Evolutionary conservation across 1,284 basidiomycete genomes (phyloP), one percentile per base, ranked within the genome.

Genomic region (Trametes pubescens): DNA sequence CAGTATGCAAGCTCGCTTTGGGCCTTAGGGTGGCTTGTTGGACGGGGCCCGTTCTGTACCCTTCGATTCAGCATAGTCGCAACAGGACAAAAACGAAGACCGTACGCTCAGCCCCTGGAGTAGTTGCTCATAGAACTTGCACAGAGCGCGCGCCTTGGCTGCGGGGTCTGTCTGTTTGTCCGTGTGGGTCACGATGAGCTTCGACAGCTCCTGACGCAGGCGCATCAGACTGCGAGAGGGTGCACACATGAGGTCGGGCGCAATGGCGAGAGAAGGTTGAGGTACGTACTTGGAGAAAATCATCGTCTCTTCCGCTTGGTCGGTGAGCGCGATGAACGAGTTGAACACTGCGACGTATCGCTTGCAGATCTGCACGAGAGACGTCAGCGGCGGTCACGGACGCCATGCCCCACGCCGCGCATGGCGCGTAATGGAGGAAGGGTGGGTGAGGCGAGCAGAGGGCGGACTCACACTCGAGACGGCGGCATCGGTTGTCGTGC

Each of bases 221-320:
- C 94, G 90, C n/a, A 90, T 80, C 62, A 96, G 81, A 73, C 96
- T 98, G 65, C 16, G 64, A 43, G 53, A 43, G 0, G 22, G 47
- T 14, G 14, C 22, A 38, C 51, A 34, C 24, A 52, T 47, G 40
- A 49, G 65, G 62, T 59, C 49, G 54, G 57, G 21, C 14, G 32
- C n/a, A 40, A 32, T 8, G 29, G 44, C 6, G 7, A 35, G 2
- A 52, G 46, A 8, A 32, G 14, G 40, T 18, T 2, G 13, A 32
- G 24, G n/a, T 2, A 72, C 84, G 69, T 74, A 95, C 95, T 95
- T 95, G 14, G 92, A 90, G 73, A 96, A 97, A 51, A 96, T 91
- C 95, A 97, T 96, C 7, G 92, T 94, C 75, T 98, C 95, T 69
- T 96, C 93, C 47, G 89, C 90, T 69, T 93, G 90, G 53, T 86